Evolutionary conservation across 805 yeast genomes (phyloP), one percentile per base, ranked within the genome.

Genomic region (Starmerella geochares): DNA sequence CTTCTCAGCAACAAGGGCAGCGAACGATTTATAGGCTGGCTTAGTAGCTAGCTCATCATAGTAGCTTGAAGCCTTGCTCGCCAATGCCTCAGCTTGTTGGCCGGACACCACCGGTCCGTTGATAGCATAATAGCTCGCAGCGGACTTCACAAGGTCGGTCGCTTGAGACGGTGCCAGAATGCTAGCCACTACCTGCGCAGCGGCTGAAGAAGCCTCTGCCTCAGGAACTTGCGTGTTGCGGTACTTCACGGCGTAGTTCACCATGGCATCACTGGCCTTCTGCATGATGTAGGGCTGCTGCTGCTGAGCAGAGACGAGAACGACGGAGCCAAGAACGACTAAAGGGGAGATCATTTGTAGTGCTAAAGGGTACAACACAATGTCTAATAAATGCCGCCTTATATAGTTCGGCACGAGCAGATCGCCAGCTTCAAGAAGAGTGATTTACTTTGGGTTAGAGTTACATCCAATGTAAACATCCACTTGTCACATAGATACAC

Each of bases 91-190:
- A 11, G 58, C 59, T 42, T 45, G 48, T 28, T 46, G 6, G 27
- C 58, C 59, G 19, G 52, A 36, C 20, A 48, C 46, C 8, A 46
- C 37, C 7, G 53, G 46, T 13, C 55, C 57, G 38, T 46, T 52
- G 23, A 24, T 35, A 16, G 49, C 54, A 24, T 44, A 44, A 50
- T 55, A 56, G 49, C 50, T 50, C n/a, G 45, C 54, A 23, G 56
- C 56, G 4, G 55, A 46, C 46, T 44, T 35, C 16, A 51, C 54
- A 20, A 56, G 50, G 20, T 40, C 41, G 4, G 59, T 56, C 32
- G 58, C 59, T 52, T 48, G 53, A 6, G 59, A 43, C 31, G 49
- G 59, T 8, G 52, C 54, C 7, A 56, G 48, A 3, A 47, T 41
- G 42, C 53, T 47, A 32, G 35, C 43, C 14, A 55, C 56, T 8